Conservation (phyloP, 2,329 filamentous ascomycete species). For the Phyllosticta citriasiana region DNA sequence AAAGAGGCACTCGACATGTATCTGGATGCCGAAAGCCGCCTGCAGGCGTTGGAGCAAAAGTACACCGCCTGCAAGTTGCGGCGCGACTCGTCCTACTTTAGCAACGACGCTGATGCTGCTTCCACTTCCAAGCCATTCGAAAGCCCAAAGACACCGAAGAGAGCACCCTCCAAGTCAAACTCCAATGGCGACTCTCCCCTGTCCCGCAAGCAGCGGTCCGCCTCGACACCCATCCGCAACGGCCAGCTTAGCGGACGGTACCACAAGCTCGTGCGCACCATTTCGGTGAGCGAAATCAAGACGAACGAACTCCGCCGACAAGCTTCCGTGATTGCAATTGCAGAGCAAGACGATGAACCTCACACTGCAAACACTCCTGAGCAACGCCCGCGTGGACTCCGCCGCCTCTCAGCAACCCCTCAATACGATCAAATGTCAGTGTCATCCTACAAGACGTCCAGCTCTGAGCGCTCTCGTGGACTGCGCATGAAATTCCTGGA, state of each 20-base stretch:
- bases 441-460: slow-evolving; percentile 1
- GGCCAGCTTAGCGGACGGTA: neutral
- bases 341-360: neutral
- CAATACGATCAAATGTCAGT: neutral
- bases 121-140: neutral
- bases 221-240: neutral
- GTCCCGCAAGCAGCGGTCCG: neutral
- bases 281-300: slow-evolving; percentile 3
- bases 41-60: neutral
- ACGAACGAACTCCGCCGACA: neutral
- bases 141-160: neutral
- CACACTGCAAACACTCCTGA: neutral
- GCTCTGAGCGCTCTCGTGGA: neutral
- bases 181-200: neutral
- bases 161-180: neutral
- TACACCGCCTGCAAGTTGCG: neutral
- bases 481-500: slow-evolving; percentile 2
- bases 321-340: neutral
- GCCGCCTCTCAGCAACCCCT: neutral
- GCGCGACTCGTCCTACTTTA: slow-evolving; percentile 4
- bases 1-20: slow-evolving; percentile 9
- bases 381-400: neutral
- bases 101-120: neutral
- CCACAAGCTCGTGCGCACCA: slow-evolving; percentile 4
- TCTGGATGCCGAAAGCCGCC: neutral